Evolutionary conservation across 352 stramenopile genomes (phyloP), one percentile per base, ranked within the genome.

Genomic region (Halophytophthora polymorphica): DNA sequence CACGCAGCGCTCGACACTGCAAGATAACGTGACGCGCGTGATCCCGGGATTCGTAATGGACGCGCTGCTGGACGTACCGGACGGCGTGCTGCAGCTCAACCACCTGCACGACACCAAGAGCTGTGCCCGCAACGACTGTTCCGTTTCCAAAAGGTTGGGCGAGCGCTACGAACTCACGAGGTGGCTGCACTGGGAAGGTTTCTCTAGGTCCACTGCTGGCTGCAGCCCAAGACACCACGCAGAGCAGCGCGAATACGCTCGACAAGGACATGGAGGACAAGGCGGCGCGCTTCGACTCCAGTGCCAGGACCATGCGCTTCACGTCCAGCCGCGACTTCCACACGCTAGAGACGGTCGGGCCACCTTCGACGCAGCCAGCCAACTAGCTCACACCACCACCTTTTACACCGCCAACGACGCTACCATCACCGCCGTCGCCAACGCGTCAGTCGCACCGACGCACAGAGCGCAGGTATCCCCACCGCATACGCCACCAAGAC

Each of bases 51-150:
- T 81, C 17, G 58, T 90, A 6, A 61, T 87, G 36, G 74, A 86
- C 43, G 59, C 69, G 3, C 59, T 90, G n/a, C 23, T 92, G 2
- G 54, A 82, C 19, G 48, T 86, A 21, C 66, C 86, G 48, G 82
- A 92, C 50, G 61, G 85, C 1, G 49, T 88, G 36, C 7, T 88
- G 33, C 67, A 88, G 48, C 61, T 90, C 33, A 88, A 82, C 17
- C 66, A 85, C 22, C 63, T 91, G 13, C 70, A 86, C 22, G 79
- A 91, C 39, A 69, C 57, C 7, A 91, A 89, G 34, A 78, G 64
- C 43, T 81, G 78, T 61, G 50, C 89, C 2, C 72, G 71, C 11
- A 89, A 89, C 51, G 81, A 91, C 50, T 91, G 89, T 29, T 78
- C 76, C 0, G 66, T 88, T 3, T 89, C 81, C 50, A 91, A 91